Base-by-base conservation (phyloP, 1,284 basidiomycete species). In the Ceraceosorus guamensis region DNA sequence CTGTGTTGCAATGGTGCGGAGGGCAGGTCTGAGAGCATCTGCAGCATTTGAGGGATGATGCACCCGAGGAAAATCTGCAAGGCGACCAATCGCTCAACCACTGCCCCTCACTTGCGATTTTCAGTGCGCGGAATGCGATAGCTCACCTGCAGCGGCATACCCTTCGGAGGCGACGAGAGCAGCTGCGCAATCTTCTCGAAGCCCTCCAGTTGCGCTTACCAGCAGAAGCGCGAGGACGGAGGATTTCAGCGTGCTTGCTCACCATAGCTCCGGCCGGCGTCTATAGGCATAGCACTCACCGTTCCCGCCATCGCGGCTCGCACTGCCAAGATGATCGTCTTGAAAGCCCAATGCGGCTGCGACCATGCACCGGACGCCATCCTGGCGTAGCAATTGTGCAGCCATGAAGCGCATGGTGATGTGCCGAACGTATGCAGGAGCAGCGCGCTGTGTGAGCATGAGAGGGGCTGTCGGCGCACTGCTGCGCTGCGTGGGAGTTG, bases 311-410 rank as follows among this genome's bases (percentile, higher is more conserved):
- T 63, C 58, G 6, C 60, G 55, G 30, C 32, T 53, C 13, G 31
- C 33, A 33, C 55, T 51, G 32, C 59, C 53, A 50, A 49, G 32
- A 10, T 61, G 39, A 11, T 56, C 59, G 18, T 62, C 55, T 2
- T 35, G 48, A 2, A n/a, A 55, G 7, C 59, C 56, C 51, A 65
- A 58, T 14, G 31, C 69, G 62, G 24, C 54, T 52, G 14, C 59
- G n/a, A 53, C 14, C 32, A 60, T 45, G 4, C 50, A 50, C 14
- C 31, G 35, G 2, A 73, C 68, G 10, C 71, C 73, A n/a, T 71
- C 69, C 1, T 67, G 61, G 5, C 73, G 52, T 6, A 74, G 53
- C 2, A 76, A 65, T 53, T 75, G 73, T 13, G 63, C 62, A 6
- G 66, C 62, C 5, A 68, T 55, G 39, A 76, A 56, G 10, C 67